A percentile compares a stretch with the other conserved stretches of the same genome.
Conservation (phyloP, 768 basidiomycete genomes). For the Termitomyces sp. region DNA sequence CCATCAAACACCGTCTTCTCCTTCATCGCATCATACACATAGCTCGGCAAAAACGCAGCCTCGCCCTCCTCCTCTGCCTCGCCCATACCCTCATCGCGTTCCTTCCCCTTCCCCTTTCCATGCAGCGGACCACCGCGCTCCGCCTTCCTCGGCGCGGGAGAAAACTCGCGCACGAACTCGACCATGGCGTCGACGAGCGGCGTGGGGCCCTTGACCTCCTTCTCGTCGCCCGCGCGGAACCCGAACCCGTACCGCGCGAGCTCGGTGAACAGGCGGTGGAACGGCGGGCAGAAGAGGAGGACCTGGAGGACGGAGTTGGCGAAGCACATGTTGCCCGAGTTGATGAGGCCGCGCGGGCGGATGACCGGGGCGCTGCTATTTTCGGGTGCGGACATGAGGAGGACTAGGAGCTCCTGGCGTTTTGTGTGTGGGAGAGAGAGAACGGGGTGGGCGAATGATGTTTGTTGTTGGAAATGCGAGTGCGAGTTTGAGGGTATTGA, state of each 20-base stretch:
- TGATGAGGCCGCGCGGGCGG: conserved; percentile 78
- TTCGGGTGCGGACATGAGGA: conserved; percentile 38
- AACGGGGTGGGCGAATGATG: conserved; percentile 20
- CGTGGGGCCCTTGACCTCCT: conserved; percentile 25
- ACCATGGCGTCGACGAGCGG: conserved; percentile 67
- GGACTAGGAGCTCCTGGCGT: conserved; percentile 45
- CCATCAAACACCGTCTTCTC: conserved; percentile 90
- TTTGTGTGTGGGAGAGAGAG: conserved; percentile 12
- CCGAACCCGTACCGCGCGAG: conserved; percentile 47
- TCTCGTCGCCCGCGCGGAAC: conserved; percentile 21
- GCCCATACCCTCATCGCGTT: conserved; percentile 21
- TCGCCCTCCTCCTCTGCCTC: conserved; percentile 45
- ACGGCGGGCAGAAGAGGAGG: conserved; percentile 84
- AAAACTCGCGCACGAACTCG: conserved; percentile 77
- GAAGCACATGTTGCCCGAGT: conserved; percentile 97
- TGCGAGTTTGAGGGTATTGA: conserved; percentile 14
- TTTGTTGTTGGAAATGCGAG: conserved; percentile 13
- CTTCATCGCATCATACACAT: conserved; percentile 90
- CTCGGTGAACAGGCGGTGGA: conserved; percentile 71
- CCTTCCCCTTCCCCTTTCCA: conserved; percentile 23
- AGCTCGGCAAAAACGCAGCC: conserved; percentile 79
- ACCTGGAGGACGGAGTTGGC: conserved; percentile 93
- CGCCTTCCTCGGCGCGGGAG: conserved; percentile 20
- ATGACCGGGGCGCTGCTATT: conserved; percentile 23
- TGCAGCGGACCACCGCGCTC: conserved; percentile 32